Evolutionary conservation across 78 protist species (phyloP).

Genomic region (Dictyostelium brefeldianum): DNA sequence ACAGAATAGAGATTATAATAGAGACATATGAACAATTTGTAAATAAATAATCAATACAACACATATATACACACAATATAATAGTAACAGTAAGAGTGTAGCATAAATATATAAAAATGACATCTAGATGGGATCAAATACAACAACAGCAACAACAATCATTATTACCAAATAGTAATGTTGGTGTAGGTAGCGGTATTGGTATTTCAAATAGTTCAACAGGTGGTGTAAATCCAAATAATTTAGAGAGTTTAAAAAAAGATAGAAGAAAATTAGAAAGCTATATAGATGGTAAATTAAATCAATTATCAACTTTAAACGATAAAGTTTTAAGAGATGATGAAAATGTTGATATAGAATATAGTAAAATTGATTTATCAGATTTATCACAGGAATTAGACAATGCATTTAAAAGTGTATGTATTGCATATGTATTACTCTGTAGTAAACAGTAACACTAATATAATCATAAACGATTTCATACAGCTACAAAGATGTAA

Average conservation of each 20-base stretch:
- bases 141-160: not conserved
- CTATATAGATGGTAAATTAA: slow-evolving; percentile 40
- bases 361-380: slow-evolving; percentile 47
- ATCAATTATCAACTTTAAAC: slow-evolving; percentile 42
- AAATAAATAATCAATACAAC: no score
- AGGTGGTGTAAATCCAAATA: not conserved
- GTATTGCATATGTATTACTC: no score
- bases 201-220: not conserved
- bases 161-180: not conserved
- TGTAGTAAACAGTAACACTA: not conserved
- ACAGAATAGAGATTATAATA: no score
- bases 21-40: no score
- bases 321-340: slow-evolving; percentile 48
- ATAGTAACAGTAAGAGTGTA: no score
- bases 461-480: not conserved
- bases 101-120: slow-evolving; percentile 9
- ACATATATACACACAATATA: no score
- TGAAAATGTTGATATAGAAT: slow-evolving; percentile 1
- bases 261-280: slow-evolving; percentile 59
- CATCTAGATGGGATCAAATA: slow-evolving; percentile 54
- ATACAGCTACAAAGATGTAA: slow-evolving; percentile 36
- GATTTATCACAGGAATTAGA: slow-evolving; percentile 45
- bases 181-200: not conserved
- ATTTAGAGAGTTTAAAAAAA: slow-evolving; percentile 50
- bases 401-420: slow-evolving; percentile 59